Evolutionary conservation across 129 eudicot genomes (phyloP).

Genomic region (Tagetes patula): DNA sequence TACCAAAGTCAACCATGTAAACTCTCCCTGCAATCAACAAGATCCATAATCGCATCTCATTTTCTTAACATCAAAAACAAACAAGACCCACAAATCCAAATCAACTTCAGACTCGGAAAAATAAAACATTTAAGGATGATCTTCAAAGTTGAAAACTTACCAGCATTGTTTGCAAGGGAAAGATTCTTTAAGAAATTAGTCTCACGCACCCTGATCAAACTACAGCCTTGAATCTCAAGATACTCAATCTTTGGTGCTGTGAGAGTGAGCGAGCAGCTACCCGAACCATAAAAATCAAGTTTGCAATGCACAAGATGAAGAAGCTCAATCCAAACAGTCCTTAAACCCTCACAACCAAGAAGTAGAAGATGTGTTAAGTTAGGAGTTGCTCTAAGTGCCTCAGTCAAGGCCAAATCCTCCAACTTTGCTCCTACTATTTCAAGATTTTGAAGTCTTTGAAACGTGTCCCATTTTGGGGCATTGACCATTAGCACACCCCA

Average conservation of each 20-base stretch:
- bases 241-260: slow-evolving; percentile 60
- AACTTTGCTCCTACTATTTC: slow-evolving; percentile 82
- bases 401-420: slow-evolving; percentile 63
- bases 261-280: slow-evolving; percentile 57
- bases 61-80: neutral
- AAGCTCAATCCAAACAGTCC: slow-evolving; percentile 57
- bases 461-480: slow-evolving; percentile 78
- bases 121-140: slow-evolving; percentile 9
- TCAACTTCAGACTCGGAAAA: neutral
- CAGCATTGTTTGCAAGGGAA: slow-evolving; percentile 67
- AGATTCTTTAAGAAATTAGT: slow-evolving; percentile 60
- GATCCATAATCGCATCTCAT: neutral
- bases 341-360: slow-evolving; percentile 87
- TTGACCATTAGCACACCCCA: slow-evolving; percentile 78
- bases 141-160: slow-evolving; percentile 38
- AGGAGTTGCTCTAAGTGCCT: slow-evolving; percentile 70
- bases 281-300: slow-evolving; percentile 71
- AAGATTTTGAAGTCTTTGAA: slow-evolving; percentile 55
- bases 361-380: slow-evolving; percentile 58
- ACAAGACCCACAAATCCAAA: neutral
- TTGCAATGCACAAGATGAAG: slow-evolving; percentile 62
- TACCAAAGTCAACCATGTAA: slow-evolving; percentile 77
- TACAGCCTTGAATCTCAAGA: slow-evolving; percentile 90
- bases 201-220: slow-evolving; percentile 67
- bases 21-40: slow-evolving; percentile 60